Percentiles rank a stretch among this genome's conserved stretches.
phyloP scores from a whole-genome alignment of 2,329 filamentous ascomycete species.

The Phialophora expanda region DNA sequence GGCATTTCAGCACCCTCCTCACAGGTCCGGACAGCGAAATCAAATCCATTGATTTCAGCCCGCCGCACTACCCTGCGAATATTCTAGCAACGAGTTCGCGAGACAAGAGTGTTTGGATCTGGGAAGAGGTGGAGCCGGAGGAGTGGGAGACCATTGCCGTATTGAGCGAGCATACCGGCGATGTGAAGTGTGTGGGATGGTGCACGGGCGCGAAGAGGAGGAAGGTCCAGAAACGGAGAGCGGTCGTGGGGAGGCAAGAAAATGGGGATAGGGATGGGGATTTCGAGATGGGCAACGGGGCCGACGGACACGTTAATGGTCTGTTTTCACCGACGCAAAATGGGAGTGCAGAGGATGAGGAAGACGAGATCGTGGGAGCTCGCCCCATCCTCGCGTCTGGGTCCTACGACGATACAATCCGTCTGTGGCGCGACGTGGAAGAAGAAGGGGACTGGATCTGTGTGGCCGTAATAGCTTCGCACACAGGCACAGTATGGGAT shows the following conservation, averaged over 20 bases:
- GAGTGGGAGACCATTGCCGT: conserved; percentile 98
- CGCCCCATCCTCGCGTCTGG: conserved; percentile 78
- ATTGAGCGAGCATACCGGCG: conserved; percentile 89
- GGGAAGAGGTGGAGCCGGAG: conserved; percentile 91
- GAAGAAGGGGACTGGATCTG: conserved; percentile 98
- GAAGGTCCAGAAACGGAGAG: conserved; percentile 12
- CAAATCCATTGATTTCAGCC: conserved; percentile 72
- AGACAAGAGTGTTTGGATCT: conserved; percentile 97
- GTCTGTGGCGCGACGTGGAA: conserved; percentile 69
- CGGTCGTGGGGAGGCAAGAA: neutral
- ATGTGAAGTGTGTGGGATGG: conserved; percentile 95
- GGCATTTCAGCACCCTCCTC: conserved; percentile 88
- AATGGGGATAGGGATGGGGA: conserved; percentile 30
- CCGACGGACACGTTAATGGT: conserved; percentile 9
- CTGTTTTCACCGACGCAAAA: neutral
- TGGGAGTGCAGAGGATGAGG: conserved; percentile 14
- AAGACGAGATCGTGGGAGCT: conserved; percentile 32
- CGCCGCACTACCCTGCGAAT: conserved; percentile 65
- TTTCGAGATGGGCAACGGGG: conserved; percentile 25
- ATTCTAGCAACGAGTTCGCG: conserved; percentile 87
- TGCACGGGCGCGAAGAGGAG: conserved; percentile 64
- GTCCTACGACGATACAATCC: conserved; percentile 92
- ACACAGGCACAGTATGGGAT: conserved; percentile 87
- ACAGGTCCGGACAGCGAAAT: conserved; percentile 97
- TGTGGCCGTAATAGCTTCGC: conserved; percentile 78